Evolutionary conservation across 179 eudicot genomes (phyloP).

Genomic region (Nepenthes alata): DNA sequence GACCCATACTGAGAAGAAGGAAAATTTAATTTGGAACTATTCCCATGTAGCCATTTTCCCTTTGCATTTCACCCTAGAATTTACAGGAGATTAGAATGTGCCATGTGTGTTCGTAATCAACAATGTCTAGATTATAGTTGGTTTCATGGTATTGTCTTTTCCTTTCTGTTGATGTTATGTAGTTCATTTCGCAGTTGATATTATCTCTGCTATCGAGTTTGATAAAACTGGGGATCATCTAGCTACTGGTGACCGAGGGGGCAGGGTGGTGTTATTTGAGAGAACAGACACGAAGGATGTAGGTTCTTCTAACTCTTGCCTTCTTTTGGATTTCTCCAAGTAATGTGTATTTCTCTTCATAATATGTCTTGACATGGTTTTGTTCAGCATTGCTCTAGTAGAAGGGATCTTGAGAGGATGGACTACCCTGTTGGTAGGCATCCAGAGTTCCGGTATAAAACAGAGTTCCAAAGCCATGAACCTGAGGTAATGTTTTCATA

Average conservation of each 20-base stretch:
- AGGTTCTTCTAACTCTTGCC: slow-evolving; percentile 7
- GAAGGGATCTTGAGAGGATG: slow-evolving; percentile 60
- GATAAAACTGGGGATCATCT: slow-evolving; percentile 38
- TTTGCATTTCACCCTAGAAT: background rate
- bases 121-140: slow-evolving; percentile 1
- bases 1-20: too few relatives aligned
- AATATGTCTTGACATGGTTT: slow-evolving; percentile 3
- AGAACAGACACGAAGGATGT: slow-evolving; percentile 40
- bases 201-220: slow-evolving; percentile 37
- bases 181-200: slow-evolving; percentile 25
- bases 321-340: background rate
- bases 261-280: slow-evolving; percentile 39
- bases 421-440: slow-evolving; percentile 50
- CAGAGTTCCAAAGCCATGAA: slow-evolving; percentile 87
- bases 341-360: slow-evolving; percentile 1
- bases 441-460: slow-evolving; percentile 83
- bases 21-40: background rate
- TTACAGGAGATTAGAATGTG: background rate
- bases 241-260: slow-evolving; percentile 43
- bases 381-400: slow-evolving; percentile 47
- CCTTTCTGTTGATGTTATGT: slow-evolving; percentile 1
- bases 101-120: background rate
- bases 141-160: background rate
- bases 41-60: background rate
- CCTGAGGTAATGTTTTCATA: slow-evolving; percentile 46